Evolutionary conservation across 2,329 filamentous ascomycete genomes (phyloP).

Genomic region (Nannizziopsis arthrosporioides): DNA sequence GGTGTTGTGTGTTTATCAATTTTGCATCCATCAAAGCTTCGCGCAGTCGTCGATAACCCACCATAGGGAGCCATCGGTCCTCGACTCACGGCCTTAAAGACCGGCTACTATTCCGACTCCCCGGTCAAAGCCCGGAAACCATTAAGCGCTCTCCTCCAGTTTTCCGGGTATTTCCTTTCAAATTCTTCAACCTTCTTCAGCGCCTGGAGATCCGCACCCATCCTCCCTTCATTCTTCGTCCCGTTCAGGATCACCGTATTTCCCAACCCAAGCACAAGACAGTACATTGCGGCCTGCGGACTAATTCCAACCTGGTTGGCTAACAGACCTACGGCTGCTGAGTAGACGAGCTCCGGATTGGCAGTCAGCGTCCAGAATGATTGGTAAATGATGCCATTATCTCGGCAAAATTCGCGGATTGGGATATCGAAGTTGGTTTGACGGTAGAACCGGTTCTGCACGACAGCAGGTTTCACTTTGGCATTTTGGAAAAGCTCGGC

Average conservation of each 20-base stretch:
- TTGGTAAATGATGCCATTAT: slow-evolving; percentile 45
- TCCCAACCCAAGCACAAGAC: slow-evolving; percentile 43
- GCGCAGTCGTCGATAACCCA: too few species aligned
- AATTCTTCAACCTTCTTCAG: slow-evolving; percentile 33
- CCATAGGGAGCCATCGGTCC: too few species aligned
- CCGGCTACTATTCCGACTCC: slow-evolving; percentile 16
- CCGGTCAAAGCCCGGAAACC: slow-evolving; percentile 38
- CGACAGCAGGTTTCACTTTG: slow-evolving; percentile 47
- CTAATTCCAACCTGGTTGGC: slow-evolving; percentile 35
- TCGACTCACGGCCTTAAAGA: background rate
- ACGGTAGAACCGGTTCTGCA: slow-evolving; percentile 64
- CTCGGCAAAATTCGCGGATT: slow-evolving; percentile 46
- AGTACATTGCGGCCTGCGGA: slow-evolving; percentile 43
- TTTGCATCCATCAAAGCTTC: too few species aligned
- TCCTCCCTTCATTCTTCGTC: slow-evolving; percentile 42
- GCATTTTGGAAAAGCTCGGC: slow-evolving; percentile 40
- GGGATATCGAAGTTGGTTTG: slow-evolving; percentile 48
- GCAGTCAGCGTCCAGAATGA: slow-evolving; percentile 52
- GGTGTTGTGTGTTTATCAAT: too few species aligned
- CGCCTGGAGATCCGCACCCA: slow-evolving; percentile 42
- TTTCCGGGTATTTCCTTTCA: slow-evolving; percentile 34
- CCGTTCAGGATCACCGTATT: slow-evolving; percentile 45
- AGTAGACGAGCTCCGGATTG: slow-evolving; percentile 42
- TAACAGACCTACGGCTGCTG: slow-evolving; percentile 40
- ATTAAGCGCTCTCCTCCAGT: slow-evolving; percentile 44